phyloP scores from a whole-genome alignment of 1,284 basidiomycete genomes.

The Trichosporon sp. region DNA sequence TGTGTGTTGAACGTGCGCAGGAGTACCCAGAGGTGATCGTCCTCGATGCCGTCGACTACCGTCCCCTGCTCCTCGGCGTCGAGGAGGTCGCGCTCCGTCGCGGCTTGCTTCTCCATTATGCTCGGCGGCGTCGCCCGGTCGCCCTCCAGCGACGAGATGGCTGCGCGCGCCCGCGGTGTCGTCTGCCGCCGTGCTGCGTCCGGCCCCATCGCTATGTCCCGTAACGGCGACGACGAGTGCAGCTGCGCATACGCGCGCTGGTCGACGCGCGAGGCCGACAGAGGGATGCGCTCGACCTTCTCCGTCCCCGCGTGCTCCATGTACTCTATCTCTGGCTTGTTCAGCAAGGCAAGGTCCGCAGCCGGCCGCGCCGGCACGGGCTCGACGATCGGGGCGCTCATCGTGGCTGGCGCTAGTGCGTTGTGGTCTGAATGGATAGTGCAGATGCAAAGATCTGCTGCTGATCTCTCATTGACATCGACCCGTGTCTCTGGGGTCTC shows the following conservation, averaged over 20 bases:
- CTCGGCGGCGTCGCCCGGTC: neutral
- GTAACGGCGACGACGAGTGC: neutral
- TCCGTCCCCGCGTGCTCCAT: no score
- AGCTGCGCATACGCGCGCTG: neutral
- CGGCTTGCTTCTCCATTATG: constrained; percentile 44
- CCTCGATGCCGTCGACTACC: constrained; percentile 47
- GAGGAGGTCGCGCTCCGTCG: constrained; percentile 39
- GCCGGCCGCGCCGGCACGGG: neutral
- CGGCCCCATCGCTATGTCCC: neutral
- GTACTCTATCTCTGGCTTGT: neutral
- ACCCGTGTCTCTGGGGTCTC: no score
- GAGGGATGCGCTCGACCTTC: neutral
- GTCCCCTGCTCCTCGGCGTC: constrained; percentile 43
- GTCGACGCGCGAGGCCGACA: neutral
- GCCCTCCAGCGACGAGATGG: neutral
- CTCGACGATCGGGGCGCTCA: neutral
- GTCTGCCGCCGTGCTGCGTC: neutral
- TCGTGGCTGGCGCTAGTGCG: neutral
- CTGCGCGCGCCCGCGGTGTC: neutral
- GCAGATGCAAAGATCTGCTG: neutral
- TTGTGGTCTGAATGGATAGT: neutral
- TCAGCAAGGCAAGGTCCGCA: neutral
- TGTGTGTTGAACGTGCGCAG: constrained; percentile 49
- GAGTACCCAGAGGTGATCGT: constrained; percentile 47
- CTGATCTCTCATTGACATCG: no score